phyloP scores from a whole-genome alignment of 1,284 basidiomycete genomes.

The Nidula niveotomentosa region DNA sequence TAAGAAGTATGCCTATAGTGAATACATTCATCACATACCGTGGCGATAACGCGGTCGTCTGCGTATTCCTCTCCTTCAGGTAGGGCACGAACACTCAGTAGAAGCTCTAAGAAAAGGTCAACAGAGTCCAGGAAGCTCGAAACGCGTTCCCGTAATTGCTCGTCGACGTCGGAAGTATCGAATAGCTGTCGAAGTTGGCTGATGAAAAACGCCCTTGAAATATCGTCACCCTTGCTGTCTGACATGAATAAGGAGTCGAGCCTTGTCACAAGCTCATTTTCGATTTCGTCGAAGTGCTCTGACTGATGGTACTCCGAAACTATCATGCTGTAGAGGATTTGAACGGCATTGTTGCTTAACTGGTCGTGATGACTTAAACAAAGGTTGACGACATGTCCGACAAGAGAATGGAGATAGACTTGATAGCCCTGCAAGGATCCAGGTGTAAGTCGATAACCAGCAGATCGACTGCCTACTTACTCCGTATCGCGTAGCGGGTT shows the following conservation, averaged over 20 bases:
- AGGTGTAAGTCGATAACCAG: constrained; percentile 4
- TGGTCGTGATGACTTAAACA: constrained; percentile 96
- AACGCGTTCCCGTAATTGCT: constrained; percentile 76
- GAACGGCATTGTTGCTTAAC: constrained; percentile 87
- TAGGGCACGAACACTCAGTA: constrained; percentile 89
- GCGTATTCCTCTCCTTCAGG: constrained; percentile 92
- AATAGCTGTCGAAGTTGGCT: constrained; percentile 89
- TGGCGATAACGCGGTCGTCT: constrained; percentile 93
- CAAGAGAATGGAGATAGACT: constrained; percentile 80
- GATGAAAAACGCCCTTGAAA: constrained; percentile 92
- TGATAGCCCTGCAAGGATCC: constrained; percentile 68
- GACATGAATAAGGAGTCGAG: constrained; percentile 93
- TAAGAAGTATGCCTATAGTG: constrained; percentile 2
- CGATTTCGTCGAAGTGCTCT: constrained; percentile 83
- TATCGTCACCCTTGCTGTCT: constrained; percentile 87
- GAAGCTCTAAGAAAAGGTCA: constrained; percentile 92
- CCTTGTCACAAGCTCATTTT: constrained; percentile 94
- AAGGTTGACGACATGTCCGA: constrained; percentile 89
- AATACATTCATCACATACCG: constrained; percentile 38
- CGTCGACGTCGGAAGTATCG: constrained; percentile 80
- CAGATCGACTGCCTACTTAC: constrained; percentile 39
- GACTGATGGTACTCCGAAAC: constrained; percentile 87
- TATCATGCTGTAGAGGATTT: constrained; percentile 96
- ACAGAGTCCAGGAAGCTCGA: constrained; percentile 87
- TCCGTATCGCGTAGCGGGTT: constrained; percentile 55